These are phyloP conservation scores for Ceratocystis destructans DNA, from an alignment of 2,329 filamentous ascomycete species.

Conservation along the genomic window DNA sequence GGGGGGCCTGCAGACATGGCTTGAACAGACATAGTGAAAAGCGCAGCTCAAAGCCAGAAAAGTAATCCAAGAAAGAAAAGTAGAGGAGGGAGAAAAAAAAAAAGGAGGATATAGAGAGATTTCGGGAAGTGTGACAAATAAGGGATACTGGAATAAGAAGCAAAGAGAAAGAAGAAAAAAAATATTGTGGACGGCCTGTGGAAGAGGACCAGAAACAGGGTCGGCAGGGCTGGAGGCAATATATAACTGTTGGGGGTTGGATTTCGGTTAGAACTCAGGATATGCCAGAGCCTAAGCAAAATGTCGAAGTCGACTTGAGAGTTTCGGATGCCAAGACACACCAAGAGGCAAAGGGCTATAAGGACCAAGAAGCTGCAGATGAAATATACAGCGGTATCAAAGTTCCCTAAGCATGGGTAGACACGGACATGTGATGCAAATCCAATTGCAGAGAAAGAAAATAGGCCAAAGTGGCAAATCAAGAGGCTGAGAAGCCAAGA, in stretches of 20 bases:
- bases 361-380: neutral
- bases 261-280: neutral
- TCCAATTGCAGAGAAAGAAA: constrained; percentile 4
- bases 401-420: neutral
- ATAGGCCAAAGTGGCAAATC: constrained; percentile 4
- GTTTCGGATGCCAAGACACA: constrained; percentile 2
- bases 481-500: constrained; percentile 2
- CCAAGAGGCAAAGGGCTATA: neutral
- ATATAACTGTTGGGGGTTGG: neutral
- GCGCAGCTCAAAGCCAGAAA: neutral
- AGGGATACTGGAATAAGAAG: neutral
- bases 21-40: constrained; percentile 7
- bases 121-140: neutral
- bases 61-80: neutral
- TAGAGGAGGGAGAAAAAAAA: neutral
- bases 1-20: constrained; percentile 2
- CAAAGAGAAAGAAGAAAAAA: neutral
- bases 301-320: neutral
- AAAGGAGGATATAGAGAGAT: neutral
- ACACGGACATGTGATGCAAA: constrained; percentile 10
- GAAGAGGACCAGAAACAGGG: neutral
- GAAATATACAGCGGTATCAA: constrained; percentile 1
- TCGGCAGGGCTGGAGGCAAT: neutral
- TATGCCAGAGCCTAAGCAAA: neutral
- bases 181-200: neutral